A percentile compares a stretch with the other conserved stretches of the same genome.
phyloP scores from a whole-genome alignment of 2,329 filamentous ascomycete species.

The Talaromyces atroroseus region DNA sequence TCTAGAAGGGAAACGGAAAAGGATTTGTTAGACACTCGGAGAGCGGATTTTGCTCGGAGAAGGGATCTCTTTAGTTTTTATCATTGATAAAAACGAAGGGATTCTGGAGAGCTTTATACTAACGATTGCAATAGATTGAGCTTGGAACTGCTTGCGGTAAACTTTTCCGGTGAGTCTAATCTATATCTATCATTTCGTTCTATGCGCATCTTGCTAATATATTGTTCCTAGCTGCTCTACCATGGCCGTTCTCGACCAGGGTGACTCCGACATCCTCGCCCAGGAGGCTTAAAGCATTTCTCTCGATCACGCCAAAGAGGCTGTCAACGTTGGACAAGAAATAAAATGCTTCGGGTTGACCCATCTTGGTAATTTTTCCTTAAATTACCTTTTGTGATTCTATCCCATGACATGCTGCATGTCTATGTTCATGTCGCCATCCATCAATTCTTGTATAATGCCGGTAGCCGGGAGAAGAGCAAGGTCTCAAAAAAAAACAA shows the following conservation, averaged over 20 bases:
- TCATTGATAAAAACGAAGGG: conserved; percentile 9
- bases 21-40: conserved; percentile 12
- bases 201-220: background rate
- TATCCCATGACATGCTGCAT: background rate
- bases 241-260: conserved; percentile 94
- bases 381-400: background rate
- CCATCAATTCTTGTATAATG: background rate
- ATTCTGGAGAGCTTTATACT: conserved; percentile 15
- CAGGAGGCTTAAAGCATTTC: conserved; percentile 13
- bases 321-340: background rate
- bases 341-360: background rate
- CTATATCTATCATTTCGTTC: background rate
- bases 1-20: conserved; percentile 22
- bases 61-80: conserved; percentile 10
- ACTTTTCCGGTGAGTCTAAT: conserved; percentile 64
- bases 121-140: conserved; percentile 73
- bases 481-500: background rate
- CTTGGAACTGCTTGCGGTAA: conserved; percentile 97
- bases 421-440: background rate
- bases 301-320: conserved; percentile 28
- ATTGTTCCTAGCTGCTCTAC: conserved; percentile 62
- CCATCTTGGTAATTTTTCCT: background rate
- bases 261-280: conserved; percentile 91
- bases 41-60: conserved; percentile 16
- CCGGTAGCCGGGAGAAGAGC: background rate